Conservation (phyloP, 1,284 basidiomycete species). For the Psilocybe mexicana region DNA sequence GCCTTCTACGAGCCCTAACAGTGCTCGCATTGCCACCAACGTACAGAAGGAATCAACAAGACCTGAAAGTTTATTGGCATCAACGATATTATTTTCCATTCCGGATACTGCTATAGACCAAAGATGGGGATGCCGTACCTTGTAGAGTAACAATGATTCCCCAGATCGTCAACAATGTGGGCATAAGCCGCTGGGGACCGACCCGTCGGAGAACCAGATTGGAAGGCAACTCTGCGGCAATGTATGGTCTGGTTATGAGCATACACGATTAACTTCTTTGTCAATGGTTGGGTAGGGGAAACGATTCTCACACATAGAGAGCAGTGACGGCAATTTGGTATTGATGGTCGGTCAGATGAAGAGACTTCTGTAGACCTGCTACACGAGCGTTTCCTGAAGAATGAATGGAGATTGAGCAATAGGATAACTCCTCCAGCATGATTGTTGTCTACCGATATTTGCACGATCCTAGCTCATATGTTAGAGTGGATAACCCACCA, state of each 20-base stretch:
- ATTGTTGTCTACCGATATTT: conserved; percentile 17
- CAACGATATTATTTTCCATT: neutral
- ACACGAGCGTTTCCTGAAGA: conserved; percentile 40
- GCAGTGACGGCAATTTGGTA: conserved; percentile 23
- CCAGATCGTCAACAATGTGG: conserved; percentile 51
- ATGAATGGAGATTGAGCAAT: neutral
- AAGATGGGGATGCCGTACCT: conserved; percentile 32
- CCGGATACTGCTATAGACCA: neutral
- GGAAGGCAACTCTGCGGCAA: conserved; percentile 53
- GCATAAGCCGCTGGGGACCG: conserved; percentile 53
- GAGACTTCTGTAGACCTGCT: conserved; percentile 38
- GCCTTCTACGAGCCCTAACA: conserved; percentile 59
- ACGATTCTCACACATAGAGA: conserved; percentile 15
- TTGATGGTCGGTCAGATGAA: conserved; percentile 29
- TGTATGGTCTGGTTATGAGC: conserved; percentile 46
- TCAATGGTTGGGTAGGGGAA: neutral
- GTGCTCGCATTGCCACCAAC: conserved; percentile 52
- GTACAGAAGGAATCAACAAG: conserved; percentile 49
- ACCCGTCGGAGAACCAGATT: conserved; percentile 50
- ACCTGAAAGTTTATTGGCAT: conserved; percentile 33
- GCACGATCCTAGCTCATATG: conserved; percentile 17
- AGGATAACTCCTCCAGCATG: neutral
- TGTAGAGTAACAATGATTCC: conserved; percentile 50
- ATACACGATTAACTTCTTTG: neutral
- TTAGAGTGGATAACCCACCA: neutral